Conservation (phyloP, 306 rosid genomes). For the Cyamopsis tetragonoloba region DNA sequence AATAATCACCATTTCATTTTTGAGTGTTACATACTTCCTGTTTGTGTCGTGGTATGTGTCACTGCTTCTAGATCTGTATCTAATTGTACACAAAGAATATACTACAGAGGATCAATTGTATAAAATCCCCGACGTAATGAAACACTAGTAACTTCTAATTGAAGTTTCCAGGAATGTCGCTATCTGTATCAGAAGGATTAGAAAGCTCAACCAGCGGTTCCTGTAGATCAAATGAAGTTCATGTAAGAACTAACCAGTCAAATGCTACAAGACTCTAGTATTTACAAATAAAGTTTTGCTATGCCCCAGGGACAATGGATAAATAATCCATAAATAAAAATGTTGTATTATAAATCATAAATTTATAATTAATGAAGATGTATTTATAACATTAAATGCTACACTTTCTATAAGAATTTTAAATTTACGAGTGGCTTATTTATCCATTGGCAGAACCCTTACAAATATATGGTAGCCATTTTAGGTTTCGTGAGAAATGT, state of each 20-base stretch:
- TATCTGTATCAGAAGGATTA: slow-evolving; percentile 74
- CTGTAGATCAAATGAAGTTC: slow-evolving; percentile 38
- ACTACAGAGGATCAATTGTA: slow-evolving; percentile 24
- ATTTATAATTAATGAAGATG: no score
- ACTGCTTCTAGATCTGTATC: slow-evolving; percentile 38
- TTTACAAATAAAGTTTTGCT: no score
- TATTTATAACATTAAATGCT: no score
- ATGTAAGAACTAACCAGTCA: slow-evolving; percentile 21
- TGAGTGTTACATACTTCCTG: slow-evolving; percentile 22
- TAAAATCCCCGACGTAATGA: slow-evolving; percentile 20
- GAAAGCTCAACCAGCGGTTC: slow-evolving; percentile 78
- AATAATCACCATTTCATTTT: slow-evolving; percentile 24
- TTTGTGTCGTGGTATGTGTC: slow-evolving; percentile 21
- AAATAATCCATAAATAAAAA: no score
- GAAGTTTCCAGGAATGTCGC: slow-evolving; percentile 75
- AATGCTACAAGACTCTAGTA: background rate
- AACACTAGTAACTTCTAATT: slow-evolving; percentile 67
- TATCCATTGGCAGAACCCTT: no score
- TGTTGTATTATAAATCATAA: no score
- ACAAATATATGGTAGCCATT: no score
- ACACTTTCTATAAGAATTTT: no score
- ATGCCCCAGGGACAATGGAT: no score
- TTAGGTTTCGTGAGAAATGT: slow-evolving; percentile 14
- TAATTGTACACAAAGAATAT: slow-evolving; percentile 29
- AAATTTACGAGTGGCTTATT: no score